phyloP scores from a whole-genome alignment of 495 filamentous ascomycete genomes.

The Tuber brumale region DNA sequence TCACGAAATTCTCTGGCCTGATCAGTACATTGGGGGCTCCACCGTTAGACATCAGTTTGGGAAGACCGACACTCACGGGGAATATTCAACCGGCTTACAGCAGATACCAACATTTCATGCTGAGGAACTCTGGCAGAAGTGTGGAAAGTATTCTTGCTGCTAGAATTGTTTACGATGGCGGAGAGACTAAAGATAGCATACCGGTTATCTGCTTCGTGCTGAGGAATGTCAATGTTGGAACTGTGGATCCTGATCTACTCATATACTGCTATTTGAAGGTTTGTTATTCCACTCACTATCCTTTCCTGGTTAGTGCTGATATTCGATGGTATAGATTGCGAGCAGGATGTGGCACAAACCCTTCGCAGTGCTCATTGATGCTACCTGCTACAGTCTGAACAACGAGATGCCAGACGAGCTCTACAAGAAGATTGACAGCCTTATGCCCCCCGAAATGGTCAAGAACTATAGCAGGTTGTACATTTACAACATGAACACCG shows the following conservation, averaged over 20 bases:
- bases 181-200: constrained; percentile 61
- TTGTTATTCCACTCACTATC: constrained; percentile 10
- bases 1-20: constrained; percentile 44
- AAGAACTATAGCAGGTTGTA: constrained; percentile 54
- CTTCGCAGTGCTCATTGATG: constrained; percentile 59
- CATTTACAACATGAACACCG: constrained; percentile 64
- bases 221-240: constrained; percentile 56
- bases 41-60: constrained; percentile 58
- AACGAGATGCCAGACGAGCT: constrained; percentile 57
- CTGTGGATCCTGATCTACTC: constrained; percentile 55
- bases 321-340: constrained; percentile 48
- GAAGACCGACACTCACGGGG: constrained; percentile 53
- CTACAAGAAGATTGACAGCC: constrained; percentile 52
- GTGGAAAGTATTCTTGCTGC: constrained; percentile 55
- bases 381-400: constrained; percentile 58
- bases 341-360: constrained; percentile 61
- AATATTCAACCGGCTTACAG: constrained; percentile 57
- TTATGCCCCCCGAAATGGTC: constrained; percentile 55
- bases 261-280: constrained; percentile 60
- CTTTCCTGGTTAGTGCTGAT: constrained; percentile 2
- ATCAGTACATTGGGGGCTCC: constrained; percentile 59
- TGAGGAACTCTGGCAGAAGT: constrained; percentile 57
- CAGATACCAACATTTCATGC: constrained; percentile 64
- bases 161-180: constrained; percentile 60
- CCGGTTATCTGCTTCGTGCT: constrained; percentile 62